Base-by-base conservation (phyloP, 1,284 basidiomycete genomes). In the Naganishia sp. region DNA sequence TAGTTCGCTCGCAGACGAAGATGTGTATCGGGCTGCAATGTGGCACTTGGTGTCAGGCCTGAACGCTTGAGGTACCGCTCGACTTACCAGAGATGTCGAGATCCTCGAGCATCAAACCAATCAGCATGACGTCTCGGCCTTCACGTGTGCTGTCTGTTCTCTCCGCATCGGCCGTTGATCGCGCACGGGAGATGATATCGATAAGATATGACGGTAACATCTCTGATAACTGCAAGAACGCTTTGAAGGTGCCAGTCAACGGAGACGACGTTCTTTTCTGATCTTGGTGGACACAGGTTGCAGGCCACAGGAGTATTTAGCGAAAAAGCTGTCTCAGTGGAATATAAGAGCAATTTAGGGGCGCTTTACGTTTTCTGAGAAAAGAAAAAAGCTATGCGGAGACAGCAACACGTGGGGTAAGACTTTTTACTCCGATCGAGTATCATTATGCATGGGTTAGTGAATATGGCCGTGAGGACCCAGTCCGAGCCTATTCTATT, bases 361-460 rank as follows among this genome's bases (percentile, higher is more conserved):
- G 7, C 2, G 2, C 35, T 39, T 39, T 39, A 10, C 7, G 2
- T 13, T 13, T 13, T 39, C 10, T 2, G 35, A 39, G n/a, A 39
- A 39, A 39, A 39, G 10, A 9, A 13, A 39, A 39, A 39, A 9
- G 35, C 35, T 39, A 6, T 39, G 35, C 35, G 35, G 35, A 2
- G 13, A 9, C 2, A 39, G 35, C 45, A 15, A 46, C 45, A 13
- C 2, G 45, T 46, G 2, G 18, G 45, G 9, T n/a, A 3, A 46
- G 3, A 46, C 17, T 18, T 18, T 46, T 7, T 15, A n/a, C 45
- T 6, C 1, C 18, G 18, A 18, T 2, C 9, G n/a, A 9, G 35
- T 55, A 55, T 55, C 54, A 55, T 55, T 55, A 55, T 55, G 54
- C 39, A 55, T 55, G 54, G 54, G 54, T 43, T 55, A 43, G 54